These are phyloP conservation scores for Beverwykella pulmonaria DNA, from an alignment of 495 filamentous ascomycete genomes.

Conservation along the genomic window DNA sequence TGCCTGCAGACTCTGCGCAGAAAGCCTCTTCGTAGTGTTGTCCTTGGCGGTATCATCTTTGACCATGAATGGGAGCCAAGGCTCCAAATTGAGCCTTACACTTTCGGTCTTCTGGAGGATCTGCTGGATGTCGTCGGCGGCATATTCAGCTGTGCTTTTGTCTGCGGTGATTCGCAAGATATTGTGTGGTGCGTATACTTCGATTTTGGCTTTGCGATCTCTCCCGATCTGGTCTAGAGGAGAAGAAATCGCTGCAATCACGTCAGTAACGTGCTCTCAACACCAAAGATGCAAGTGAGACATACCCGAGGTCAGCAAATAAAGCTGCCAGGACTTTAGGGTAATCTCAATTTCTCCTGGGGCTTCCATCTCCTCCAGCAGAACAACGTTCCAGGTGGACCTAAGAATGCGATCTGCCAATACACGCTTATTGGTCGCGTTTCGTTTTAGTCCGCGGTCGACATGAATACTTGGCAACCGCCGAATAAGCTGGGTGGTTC, in stretches of 20 bases:
- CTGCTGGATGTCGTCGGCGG: conserved; percentile 30
- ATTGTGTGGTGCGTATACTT: conserved; percentile 22
- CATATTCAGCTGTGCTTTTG: conserved; percentile 38
- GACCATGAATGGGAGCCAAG: conserved; percentile 16
- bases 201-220: conserved; percentile 31
- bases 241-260: conserved; percentile 6
- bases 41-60: not conserved
- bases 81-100: conserved; percentile 8
- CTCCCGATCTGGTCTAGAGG: conserved; percentile 25
- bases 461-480: conserved; percentile 18
- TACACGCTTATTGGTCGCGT: conserved; percentile 15
- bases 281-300: not conserved
- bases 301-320: conserved; percentile 31
- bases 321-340: conserved; percentile 33
- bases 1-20: conserved; percentile 1
- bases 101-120: conserved; percentile 14
- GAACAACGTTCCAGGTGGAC: conserved; percentile 21
- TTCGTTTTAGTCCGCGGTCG: conserved; percentile 4
- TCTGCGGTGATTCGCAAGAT: conserved; percentile 36
- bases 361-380: conserved; percentile 38
- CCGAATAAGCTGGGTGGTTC: conserved; percentile 9
- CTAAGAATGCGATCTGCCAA: conserved; percentile 33
- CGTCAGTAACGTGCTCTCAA: not conserved
- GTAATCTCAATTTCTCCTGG: conserved; percentile 34
- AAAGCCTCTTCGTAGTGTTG: conserved; percentile 1